phyloP scores from a whole-genome alignment of 2,329 filamentous ascomycete species.

The Nakataea oryzae region DNA sequence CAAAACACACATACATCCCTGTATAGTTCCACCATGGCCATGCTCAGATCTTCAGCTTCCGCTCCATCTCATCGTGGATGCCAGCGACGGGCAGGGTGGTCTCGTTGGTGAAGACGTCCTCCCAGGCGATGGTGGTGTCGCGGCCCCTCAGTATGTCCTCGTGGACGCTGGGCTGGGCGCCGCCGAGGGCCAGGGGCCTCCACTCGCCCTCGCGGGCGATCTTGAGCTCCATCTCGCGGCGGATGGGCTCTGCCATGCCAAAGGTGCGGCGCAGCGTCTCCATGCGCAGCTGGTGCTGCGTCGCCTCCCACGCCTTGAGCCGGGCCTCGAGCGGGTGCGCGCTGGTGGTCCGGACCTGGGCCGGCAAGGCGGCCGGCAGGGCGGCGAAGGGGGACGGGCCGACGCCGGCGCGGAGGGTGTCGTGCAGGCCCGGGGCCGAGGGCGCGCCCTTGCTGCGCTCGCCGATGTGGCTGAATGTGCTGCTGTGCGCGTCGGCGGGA shows the following conservation, averaged over 20 bases:
- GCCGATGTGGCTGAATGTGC: conserved; percentile 50
- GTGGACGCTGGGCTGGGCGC: conserved; percentile 55
- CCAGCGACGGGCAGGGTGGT: conserved; percentile 60
- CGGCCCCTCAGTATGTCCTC: conserved; percentile 78
- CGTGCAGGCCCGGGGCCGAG: conserved; percentile 86
- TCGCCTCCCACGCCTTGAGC: conserved; percentile 80
- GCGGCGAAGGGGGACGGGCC: conserved; percentile 46
- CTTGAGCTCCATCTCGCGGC: conserved; percentile 90
- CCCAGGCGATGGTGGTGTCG: conserved; percentile 75
- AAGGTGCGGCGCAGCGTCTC: conserved; percentile 76
- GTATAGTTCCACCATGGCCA: too few species aligned
- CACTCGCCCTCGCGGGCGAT: conserved; percentile 73
- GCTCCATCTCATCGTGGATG: conserved; percentile 91
- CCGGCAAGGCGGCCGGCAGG: conserved; percentile 25
- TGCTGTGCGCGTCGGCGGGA: conserved; percentile 57
- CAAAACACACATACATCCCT: too few species aligned
- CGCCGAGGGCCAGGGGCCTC: conserved; percentile 60
- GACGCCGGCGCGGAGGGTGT: conserved; percentile 80
- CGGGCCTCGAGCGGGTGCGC: conserved; percentile 87
- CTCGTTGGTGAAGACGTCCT: conserved; percentile 81
- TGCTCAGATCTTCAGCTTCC: conserved; percentile 66
- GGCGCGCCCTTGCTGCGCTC: conserved; percentile 60
- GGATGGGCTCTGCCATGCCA: conserved; percentile 85
- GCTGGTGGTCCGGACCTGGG: conserved; percentile 36
- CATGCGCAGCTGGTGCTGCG: conserved; percentile 83